A percentile compares a stretch with the other conserved stretches of the same genome.
Evolutionary conservation across 129 eudicot genomes (phyloP).

Genomic region (Mikania micrantha): DNA sequence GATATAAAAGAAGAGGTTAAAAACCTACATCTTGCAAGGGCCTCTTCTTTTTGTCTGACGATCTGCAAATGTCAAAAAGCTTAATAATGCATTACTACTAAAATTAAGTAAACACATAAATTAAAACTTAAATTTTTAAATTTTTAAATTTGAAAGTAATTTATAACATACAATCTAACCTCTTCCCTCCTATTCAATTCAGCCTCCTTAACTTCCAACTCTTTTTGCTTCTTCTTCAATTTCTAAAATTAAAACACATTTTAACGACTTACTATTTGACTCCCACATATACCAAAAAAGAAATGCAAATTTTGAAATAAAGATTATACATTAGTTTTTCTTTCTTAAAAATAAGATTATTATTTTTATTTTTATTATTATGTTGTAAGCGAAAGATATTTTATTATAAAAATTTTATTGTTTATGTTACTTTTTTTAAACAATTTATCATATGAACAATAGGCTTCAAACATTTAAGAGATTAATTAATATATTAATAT

Average conservation of each 20-base stretch:
- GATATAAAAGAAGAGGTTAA: background rate
- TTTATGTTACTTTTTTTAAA: too few relatives aligned
- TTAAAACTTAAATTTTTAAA: too few relatives aligned
- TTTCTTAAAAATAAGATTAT: background rate
- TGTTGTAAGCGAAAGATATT: too few relatives aligned
- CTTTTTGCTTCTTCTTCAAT: conserved; percentile 20
- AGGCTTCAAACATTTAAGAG: too few relatives aligned
- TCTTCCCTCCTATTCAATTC: conserved; percentile 30
- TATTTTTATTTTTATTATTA: too few relatives aligned
- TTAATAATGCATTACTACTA: too few relatives aligned
- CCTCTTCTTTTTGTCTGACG: conserved; percentile 24
- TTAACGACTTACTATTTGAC: background rate
- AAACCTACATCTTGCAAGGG: conserved; percentile 17
- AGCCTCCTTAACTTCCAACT: conserved; percentile 28
- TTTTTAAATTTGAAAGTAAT: background rate
- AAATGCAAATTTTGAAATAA: background rate
- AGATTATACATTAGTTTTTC: background rate
- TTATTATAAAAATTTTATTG: too few relatives aligned
- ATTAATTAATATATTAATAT: too few relatives aligned
- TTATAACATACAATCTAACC: conserved; percentile 3
- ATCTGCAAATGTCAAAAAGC: conserved; percentile 19
- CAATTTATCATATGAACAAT: too few relatives aligned
- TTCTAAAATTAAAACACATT: conserved; percentile 11
- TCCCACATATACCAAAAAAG: background rate
- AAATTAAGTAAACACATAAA: background rate